phyloP scores from a whole-genome alignment of 2,329 filamentous ascomycete genomes.

The Ilyonectria mors-panacis region DNA sequence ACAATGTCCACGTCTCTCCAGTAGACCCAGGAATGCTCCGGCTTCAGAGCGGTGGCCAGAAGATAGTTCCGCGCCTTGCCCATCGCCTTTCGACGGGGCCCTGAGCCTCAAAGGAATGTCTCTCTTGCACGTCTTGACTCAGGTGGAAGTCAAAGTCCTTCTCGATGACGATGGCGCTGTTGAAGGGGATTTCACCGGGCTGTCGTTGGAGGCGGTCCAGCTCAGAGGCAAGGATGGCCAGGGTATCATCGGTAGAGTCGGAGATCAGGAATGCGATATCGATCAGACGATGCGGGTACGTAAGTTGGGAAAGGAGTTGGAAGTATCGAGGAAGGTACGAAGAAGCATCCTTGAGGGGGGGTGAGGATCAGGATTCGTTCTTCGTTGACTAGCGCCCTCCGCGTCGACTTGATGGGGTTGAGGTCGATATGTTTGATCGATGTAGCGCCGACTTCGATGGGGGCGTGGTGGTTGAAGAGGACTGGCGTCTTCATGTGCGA shows the following conservation, averaged over 20 bases:
- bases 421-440: constrained; percentile 87
- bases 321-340: constrained; percentile 90
- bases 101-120: constrained; percentile 90
- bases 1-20: constrained; percentile 98
- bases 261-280: constrained; percentile 95
- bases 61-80: constrained; percentile 94
- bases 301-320: constrained; percentile 89
- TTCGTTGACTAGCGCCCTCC: constrained; percentile 82
- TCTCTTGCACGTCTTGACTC: constrained; percentile 85
- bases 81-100: constrained; percentile 90
- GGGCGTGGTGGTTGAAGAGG: constrained; percentile 94
- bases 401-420: constrained; percentile 86
- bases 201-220: constrained; percentile 89
- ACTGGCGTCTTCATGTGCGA: constrained; percentile 92
- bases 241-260: constrained; percentile 91
- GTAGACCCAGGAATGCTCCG: constrained; percentile 98
- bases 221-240: constrained; percentile 88
- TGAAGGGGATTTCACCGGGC: constrained; percentile 85
- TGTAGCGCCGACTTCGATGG: constrained; percentile 85
- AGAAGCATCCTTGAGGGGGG: constrained; percentile 91
- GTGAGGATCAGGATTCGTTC: constrained; percentile 94
- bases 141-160: constrained; percentile 88
- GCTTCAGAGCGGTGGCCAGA: constrained; percentile 85
- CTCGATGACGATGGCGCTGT: constrained; percentile 86
- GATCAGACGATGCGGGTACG: constrained; percentile 95